Conservation (phyloP, 371 early-diverging fungal genomes). For the Circinella minor region DNA sequence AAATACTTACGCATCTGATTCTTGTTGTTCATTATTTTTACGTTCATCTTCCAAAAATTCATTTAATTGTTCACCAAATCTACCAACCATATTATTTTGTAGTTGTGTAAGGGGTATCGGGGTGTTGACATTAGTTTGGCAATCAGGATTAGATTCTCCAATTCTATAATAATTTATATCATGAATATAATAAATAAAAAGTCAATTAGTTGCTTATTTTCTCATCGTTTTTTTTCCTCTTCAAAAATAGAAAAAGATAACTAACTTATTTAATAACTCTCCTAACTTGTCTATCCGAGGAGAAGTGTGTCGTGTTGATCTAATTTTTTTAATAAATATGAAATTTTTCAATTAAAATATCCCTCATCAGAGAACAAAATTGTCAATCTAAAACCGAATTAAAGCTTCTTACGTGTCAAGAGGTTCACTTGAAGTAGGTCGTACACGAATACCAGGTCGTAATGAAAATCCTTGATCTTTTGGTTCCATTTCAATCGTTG, state of each 20-base stretch:
- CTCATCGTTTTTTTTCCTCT: neutral
- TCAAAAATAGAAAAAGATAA: constrained; percentile 8
- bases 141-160: constrained; percentile 68
- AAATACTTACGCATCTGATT: constrained; percentile 39
- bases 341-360: neutral
- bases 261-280: constrained; percentile 49
- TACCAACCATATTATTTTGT: constrained; percentile 42
- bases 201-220: neutral
- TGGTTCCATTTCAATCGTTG: neutral
- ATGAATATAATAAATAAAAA: constrained; percentile 5
- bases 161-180: constrained; percentile 33
- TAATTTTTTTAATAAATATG: constrained; percentile 1
- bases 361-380: too few relatives aligned
- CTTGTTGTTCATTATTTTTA: constrained; percentile 38
- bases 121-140: constrained; percentile 56
- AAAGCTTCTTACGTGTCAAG: constrained; percentile 9
- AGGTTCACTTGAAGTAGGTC: constrained; percentile 1
- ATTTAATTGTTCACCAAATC: constrained; percentile 46
- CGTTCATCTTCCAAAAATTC: constrained; percentile 63
- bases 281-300: constrained; percentile 42
- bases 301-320: constrained; percentile 13
- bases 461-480: constrained; percentile 2
- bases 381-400: too few relatives aligned
- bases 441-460: constrained; percentile 4
- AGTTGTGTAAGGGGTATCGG: constrained; percentile 38